These are phyloP conservation scores for Tetratostichococcus sp. DNA, from an alignment of 139 green algal genomes.

Conservation along the genomic window DNA sequence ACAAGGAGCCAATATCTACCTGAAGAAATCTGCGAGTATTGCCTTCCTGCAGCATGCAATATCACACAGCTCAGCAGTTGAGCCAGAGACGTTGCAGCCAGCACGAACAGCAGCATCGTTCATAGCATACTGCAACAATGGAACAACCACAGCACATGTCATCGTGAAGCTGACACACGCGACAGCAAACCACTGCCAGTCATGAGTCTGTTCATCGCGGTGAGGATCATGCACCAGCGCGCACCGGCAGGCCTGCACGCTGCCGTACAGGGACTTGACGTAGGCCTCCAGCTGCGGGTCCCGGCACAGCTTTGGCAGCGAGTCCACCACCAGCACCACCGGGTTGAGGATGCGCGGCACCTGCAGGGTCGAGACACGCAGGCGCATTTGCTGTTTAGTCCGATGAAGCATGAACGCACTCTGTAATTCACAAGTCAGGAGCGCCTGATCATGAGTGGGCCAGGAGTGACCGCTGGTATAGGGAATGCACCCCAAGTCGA, in stretches of 20 bases:
- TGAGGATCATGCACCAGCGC: neutral
- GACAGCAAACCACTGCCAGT: too few species aligned
- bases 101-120: too few species aligned
- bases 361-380: conserved; percentile 33
- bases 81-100: too few species aligned
- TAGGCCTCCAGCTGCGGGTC: conserved; percentile 41
- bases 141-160: too few species aligned
- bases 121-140: too few species aligned
- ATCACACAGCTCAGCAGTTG: neutral
- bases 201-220: too few species aligned
- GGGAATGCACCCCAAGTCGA: too few species aligned
- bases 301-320: conserved; percentile 66
- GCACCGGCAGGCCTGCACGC: conserved; percentile 55
- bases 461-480: too few species aligned
- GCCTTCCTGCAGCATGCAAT: conserved; percentile 32
- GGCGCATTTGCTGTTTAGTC: too few species aligned
- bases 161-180: too few species aligned
- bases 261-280: conserved; percentile 51
- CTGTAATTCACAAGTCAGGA: neutral
- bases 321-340: conserved; percentile 78
- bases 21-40: conserved; percentile 90
- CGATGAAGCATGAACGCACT: neutral
- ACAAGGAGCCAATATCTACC: too few species aligned
- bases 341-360: conserved; percentile 92
- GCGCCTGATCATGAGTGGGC: too few species aligned